These are phyloP conservation scores for Gnomoniopsis smithogilvyi DNA, from an alignment of 2,329 filamentous ascomycete species.

Conservation along the genomic window DNA sequence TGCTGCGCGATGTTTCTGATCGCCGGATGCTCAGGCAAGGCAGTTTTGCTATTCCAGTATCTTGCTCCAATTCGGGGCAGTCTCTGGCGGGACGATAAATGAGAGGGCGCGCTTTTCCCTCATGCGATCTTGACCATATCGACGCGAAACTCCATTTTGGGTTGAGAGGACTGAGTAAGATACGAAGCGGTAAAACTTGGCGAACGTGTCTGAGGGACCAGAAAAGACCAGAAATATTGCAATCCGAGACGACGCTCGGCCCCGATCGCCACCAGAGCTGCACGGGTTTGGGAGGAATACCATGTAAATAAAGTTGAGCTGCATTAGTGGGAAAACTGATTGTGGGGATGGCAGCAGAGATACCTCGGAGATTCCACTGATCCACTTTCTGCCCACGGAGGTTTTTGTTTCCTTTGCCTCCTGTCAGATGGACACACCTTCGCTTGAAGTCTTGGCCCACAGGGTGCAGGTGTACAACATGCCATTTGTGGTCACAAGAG, in stretches of 20 bases:
- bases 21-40: constrained; percentile 1
- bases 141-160: background rate
- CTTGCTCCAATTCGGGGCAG: background rate
- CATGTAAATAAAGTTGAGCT: background rate
- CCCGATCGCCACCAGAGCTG: background rate
- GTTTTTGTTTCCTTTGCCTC: background rate
- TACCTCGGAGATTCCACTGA: background rate
- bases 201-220: background rate
- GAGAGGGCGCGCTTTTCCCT: background rate
- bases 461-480: background rate
- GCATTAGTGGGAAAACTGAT: background rate
- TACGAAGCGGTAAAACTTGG: background rate
- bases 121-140: background rate
- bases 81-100: background rate
- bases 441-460: background rate
- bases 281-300: background rate
- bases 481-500: background rate
- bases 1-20: constrained; percentile 11
- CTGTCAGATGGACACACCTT: background rate
- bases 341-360: background rate
- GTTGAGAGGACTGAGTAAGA: background rate
- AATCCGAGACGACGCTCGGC: background rate
- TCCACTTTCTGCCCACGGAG: background rate
- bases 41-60: constrained; percentile 4
- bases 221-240: background rate